Conservation (phyloP, 2,329 filamentous ascomycete species). For the Penicillium sclerotiorum region DNA sequence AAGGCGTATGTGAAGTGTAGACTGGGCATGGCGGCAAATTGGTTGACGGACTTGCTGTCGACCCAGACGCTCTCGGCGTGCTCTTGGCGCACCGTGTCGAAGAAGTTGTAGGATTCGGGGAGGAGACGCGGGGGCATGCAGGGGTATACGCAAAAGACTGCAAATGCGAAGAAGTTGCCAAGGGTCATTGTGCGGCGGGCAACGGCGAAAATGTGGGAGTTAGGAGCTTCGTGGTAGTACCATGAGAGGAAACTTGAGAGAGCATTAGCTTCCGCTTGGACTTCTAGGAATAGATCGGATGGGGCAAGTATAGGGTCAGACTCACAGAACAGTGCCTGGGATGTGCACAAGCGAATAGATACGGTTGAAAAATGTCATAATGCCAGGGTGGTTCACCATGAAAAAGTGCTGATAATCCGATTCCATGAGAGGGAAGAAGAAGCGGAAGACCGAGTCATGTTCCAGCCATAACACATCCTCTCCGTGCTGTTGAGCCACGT, state of each 20-base stretch:
- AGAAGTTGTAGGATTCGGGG: constrained; percentile 62
- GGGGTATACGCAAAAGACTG: constrained; percentile 65
- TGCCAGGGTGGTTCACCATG: constrained; percentile 43
- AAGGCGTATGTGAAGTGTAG: constrained; percentile 62
- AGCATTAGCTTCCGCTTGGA: neutral
- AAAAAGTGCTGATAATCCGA: constrained; percentile 51
- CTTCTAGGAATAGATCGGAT: constrained; percentile 29
- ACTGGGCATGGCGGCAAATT: constrained; percentile 61
- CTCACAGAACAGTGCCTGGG: constrained; percentile 54
- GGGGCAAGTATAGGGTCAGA: neutral
- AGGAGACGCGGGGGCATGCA: constrained; percentile 66
- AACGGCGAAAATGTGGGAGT: constrained; percentile 53
- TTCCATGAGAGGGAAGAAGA: constrained; percentile 46
- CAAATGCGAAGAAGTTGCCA: constrained; percentile 63
- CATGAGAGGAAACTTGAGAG: constrained; percentile 42
- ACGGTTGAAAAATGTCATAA: constrained; percentile 52
- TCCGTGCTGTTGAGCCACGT: constrained; percentile 50
- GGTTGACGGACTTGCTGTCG: constrained; percentile 60
- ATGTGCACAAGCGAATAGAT: constrained; percentile 56
- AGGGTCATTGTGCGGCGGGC: constrained; percentile 64
- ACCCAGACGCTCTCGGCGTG: constrained; percentile 59
- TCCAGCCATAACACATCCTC: constrained; percentile 50
- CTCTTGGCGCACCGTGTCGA: constrained; percentile 62
- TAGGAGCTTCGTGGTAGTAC: constrained; percentile 45
- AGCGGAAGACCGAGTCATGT: constrained; percentile 41